These are phyloP conservation scores for Tremellales sp. DNA, from an alignment of 1,284 basidiomycete species.

Conservation along the genomic window DNA sequence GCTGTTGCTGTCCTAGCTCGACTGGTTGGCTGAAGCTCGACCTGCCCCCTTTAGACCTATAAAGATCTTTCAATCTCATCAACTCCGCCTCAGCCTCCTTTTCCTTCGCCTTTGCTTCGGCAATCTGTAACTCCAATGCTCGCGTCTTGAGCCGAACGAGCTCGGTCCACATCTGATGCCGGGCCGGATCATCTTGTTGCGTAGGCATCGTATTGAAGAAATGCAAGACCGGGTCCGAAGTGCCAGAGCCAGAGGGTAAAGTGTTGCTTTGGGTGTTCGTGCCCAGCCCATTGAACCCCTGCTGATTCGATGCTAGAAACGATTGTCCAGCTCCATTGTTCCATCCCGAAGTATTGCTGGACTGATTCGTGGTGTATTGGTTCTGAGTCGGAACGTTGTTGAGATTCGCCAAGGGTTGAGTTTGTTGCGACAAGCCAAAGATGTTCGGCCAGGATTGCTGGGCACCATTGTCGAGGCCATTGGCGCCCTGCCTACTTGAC, in stretches of 20 bases:
- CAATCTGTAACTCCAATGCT: conserved; percentile 45
- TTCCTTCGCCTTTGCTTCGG: conserved; percentile 39
- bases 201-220: conserved; percentile 27
- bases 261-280: background rate
- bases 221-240: conserved; percentile 8
- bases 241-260: background rate
- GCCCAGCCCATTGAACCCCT: too few species aligned
- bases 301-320: too few species aligned
- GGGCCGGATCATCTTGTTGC: conserved; percentile 20
- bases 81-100: conserved; percentile 42
- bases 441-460: too few species aligned
- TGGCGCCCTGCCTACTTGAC: too few species aligned
- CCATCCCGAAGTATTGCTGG: too few species aligned
- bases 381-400: too few species aligned
- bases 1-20: background rate
- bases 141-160: conserved; percentile 36
- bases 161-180: conserved; percentile 39
- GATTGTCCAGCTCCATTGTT: too few species aligned
- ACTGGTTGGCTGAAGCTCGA: too few species aligned
- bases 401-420: too few species aligned
- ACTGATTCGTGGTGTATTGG: too few species aligned
- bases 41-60: background rate
- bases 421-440: too few species aligned
- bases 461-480: too few species aligned
- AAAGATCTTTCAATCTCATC: conserved; percentile 21